These are phyloP conservation scores for Puccinellia tenuiflora DNA, from an alignment of 176 grass and related monocot species.

Conservation along the genomic window DNA sequence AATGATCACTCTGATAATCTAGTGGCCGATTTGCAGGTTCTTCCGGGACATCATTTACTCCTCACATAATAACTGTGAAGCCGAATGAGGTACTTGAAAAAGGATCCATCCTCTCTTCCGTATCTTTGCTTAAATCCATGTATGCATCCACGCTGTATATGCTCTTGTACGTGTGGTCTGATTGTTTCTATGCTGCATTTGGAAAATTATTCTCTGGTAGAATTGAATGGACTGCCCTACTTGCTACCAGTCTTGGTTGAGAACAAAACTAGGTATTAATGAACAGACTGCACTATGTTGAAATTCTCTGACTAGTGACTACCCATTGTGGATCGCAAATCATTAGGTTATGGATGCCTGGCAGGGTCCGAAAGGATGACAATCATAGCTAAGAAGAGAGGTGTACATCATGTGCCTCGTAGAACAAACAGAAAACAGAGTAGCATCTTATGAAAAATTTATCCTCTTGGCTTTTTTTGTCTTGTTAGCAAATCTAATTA, in stretches of 20 bases:
- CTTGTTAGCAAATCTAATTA: neutral
- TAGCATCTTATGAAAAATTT: neutral
- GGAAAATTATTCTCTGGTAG: neutral
- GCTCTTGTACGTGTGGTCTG: conserved; percentile 5
- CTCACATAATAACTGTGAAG: conserved; percentile 98
- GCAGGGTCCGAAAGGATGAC: neutral
- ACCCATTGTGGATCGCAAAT: neutral
- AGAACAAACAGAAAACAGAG: conserved; percentile 1
- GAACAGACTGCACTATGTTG: neutral
- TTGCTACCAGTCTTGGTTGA: neutral
- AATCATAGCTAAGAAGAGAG: neutral
- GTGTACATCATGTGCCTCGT: neutral
- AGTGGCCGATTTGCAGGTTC: conserved; percentile 52
- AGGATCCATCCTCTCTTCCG: neutral
- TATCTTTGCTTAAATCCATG: neutral
- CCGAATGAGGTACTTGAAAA: conserved; percentile 70
- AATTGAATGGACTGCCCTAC: neutral
- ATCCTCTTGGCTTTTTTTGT: neutral
- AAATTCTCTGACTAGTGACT: neutral
- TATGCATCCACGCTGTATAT: neutral
- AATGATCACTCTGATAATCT: neutral
- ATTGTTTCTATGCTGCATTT: conserved; percentile 17
- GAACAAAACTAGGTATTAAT: neutral
- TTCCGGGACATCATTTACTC: conserved; percentile 84
- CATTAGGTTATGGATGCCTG: neutral